These are phyloP conservation scores for Chytriomyces sp. DNA, from an alignment of 192 early-diverging fungal genomes.

Conservation along the genomic window DNA sequence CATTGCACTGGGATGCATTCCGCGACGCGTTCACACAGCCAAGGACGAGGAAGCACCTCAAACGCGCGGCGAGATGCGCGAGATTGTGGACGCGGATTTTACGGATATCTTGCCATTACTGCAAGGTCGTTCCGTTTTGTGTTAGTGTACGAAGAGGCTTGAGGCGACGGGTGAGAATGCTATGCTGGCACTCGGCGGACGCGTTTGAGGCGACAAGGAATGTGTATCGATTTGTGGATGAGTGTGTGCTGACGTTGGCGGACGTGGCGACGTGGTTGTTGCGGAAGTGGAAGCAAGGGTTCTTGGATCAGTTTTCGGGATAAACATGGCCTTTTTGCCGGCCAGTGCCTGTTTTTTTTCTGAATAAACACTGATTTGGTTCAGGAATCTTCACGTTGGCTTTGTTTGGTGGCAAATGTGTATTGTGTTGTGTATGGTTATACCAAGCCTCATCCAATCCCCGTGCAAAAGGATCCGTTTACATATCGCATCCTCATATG, in stretches of 20 bases:
- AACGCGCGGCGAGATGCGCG: slow-evolving; percentile 70
- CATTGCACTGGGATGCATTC: neutral
- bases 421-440: neutral
- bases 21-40: neutral
- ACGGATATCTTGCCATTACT: slow-evolving; percentile 91
- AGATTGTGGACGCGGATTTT: slow-evolving; percentile 88
- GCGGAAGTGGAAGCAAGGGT: slow-evolving; percentile 63
- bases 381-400: neutral
- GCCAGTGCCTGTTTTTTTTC: too few relatives aligned
- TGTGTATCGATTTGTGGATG: slow-evolving; percentile 33
- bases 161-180: neutral
- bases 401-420: too few relatives aligned
- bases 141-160: slow-evolving; percentile 66
- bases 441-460: neutral
- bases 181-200: neutral
- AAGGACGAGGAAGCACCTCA: slow-evolving; percentile 39
- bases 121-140: slow-evolving; percentile 80
- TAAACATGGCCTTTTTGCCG: neutral
- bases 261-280: slow-evolving; percentile 79
- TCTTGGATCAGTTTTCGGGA: slow-evolving; percentile 33
- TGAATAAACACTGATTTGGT: too few relatives aligned
- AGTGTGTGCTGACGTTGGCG: slow-evolving; percentile 65
- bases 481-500: neutral
- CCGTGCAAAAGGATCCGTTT: neutral
- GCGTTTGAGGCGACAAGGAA: slow-evolving; percentile 19